A percentile compares a stretch with the other conserved stretches of the same genome.
phyloP scores from a whole-genome alignment of 1,139 yeast genomes.

The Taiozyma sp. region DNA sequence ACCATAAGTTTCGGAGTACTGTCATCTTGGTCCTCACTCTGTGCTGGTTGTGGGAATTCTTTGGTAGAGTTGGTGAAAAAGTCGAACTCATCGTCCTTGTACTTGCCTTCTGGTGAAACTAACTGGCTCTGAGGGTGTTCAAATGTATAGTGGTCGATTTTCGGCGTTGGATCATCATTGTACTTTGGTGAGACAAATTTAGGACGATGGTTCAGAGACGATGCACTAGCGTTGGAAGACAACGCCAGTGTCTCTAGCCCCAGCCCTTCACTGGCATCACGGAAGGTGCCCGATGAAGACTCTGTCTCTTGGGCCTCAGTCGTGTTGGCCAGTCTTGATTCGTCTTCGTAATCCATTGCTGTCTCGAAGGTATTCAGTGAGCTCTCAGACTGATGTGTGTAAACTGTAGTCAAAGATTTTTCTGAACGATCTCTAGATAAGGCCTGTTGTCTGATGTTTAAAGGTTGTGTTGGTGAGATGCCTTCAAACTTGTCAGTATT shows the following conservation, averaged over 20 bases:
- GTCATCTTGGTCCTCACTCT: neutral
- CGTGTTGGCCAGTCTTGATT: neutral
- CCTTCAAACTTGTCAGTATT: conserved; percentile 7
- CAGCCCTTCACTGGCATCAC: conserved; percentile 2
- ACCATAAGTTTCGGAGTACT: conserved; percentile 1
- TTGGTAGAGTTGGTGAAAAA: neutral
- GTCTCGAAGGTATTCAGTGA: conserved; percentile 16
- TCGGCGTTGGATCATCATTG: conserved; percentile 21
- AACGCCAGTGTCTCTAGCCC: conserved; percentile 5
- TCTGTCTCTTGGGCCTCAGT: neutral
- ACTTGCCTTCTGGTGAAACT: neutral
- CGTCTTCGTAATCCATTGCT: conserved; percentile 13
- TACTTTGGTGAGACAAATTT: conserved; percentile 4
- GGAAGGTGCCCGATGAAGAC: neutral
- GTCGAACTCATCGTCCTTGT: conserved; percentile 10
- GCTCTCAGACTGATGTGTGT: conserved; percentile 9
- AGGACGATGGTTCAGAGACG: conserved; percentile 2
- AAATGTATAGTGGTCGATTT: conserved; percentile 7
- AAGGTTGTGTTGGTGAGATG: conserved; percentile 22
- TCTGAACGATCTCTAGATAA: conserved; percentile 4
- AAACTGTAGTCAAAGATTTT: conserved; percentile 9
- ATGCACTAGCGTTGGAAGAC: neutral
- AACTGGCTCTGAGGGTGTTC: neutral
- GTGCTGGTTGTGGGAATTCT: too few relatives aligned
- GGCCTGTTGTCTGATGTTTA: conserved; percentile 9